Evolutionary conservation across 2,329 filamentous ascomycete genomes (phyloP).

Genomic region (Emmonsia crescens): DNA sequence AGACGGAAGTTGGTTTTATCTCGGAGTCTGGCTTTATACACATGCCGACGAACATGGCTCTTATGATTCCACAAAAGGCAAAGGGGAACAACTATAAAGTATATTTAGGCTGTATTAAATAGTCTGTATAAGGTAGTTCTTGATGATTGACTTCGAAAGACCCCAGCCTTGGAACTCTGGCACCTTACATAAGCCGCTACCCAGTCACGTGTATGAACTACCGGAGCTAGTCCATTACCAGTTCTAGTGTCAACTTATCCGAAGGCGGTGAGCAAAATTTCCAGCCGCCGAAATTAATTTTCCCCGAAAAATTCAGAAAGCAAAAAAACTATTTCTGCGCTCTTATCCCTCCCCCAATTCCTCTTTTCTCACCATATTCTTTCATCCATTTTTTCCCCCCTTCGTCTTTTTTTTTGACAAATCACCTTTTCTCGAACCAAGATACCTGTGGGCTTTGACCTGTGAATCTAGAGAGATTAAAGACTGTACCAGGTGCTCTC

Average conservation of each 20-base stretch:
- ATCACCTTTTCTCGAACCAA: constrained; percentile 13
- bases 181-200: too few relatives aligned
- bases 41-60: neutral
- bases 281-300: constrained; percentile 21
- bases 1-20: neutral
- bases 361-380: constrained; percentile 13
- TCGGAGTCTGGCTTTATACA: neutral
- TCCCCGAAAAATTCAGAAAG: constrained; percentile 9
- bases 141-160: too few relatives aligned
- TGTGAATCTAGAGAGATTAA: constrained; percentile 25
- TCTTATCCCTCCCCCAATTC: constrained; percentile 7
- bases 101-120: too few relatives aligned
- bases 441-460: constrained; percentile 13
- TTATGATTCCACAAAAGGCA: neutral
- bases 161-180: too few relatives aligned
- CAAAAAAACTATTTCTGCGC: neutral
- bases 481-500: constrained; percentile 16
- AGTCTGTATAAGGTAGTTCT: too few relatives aligned
- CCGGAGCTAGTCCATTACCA: too few relatives aligned
- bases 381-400: constrained; percentile 5
- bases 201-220: neutral
- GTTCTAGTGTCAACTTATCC: neutral
- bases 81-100: too few relatives aligned
- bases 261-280: constrained; percentile 20
- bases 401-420: constrained; percentile 11